These are phyloP conservation scores for Vanrija sp. DNA, from an alignment of 1,284 basidiomycete species.

Conservation along the genomic window DNA sequence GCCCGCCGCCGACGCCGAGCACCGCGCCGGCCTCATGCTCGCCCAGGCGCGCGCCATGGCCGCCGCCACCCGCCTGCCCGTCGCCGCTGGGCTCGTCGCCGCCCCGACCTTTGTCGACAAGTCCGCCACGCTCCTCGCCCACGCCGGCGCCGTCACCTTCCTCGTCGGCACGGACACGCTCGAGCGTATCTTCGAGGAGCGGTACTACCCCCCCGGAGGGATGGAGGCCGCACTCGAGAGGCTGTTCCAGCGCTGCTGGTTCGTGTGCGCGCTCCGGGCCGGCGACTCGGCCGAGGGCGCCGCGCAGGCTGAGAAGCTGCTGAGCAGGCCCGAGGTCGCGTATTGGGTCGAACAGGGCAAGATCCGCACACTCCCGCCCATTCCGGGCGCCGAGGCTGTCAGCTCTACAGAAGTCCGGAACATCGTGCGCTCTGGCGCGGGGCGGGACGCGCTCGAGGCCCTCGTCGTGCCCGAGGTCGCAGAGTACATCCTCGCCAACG, in stretches of 20 bases:
- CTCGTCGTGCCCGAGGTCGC: slow-evolving; percentile 4
- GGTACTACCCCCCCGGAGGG: slow-evolving; percentile 61
- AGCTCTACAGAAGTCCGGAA: slow-evolving; percentile 72
- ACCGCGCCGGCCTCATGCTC: slow-evolving; percentile 78
- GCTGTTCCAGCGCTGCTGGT: slow-evolving; percentile 47
- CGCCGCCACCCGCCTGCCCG: slow-evolving; percentile 12
- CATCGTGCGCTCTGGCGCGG: slow-evolving; percentile 43
- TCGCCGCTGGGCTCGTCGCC: slow-evolving; percentile 67
- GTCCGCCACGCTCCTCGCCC: slow-evolving; percentile 57
- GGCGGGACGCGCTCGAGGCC: background rate
- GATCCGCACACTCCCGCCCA: slow-evolving; percentile 59
- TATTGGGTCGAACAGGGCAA: slow-evolving; percentile 55
- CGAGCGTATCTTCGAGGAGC: slow-evolving; percentile 71
- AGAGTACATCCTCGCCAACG: slow-evolving; percentile 8
- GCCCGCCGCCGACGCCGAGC: slow-evolving; percentile 63
- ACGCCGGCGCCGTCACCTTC: slow-evolving; percentile 27
- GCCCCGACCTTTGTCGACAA: slow-evolving; percentile 88
- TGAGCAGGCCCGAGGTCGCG: slow-evolving; percentile 49
- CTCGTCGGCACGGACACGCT: slow-evolving; percentile 85
- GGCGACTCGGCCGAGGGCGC: slow-evolving; percentile 23
- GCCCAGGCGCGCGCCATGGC: slow-evolving; percentile 58
- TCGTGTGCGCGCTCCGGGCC: slow-evolving; percentile 67
- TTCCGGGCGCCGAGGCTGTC: slow-evolving; percentile 54
- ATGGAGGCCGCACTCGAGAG: slow-evolving; percentile 44
- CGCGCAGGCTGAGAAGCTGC: slow-evolving; percentile 38